Conservation (phyloP, 2,329 filamentous ascomycete species). For the Penicillium sp. region DNA sequence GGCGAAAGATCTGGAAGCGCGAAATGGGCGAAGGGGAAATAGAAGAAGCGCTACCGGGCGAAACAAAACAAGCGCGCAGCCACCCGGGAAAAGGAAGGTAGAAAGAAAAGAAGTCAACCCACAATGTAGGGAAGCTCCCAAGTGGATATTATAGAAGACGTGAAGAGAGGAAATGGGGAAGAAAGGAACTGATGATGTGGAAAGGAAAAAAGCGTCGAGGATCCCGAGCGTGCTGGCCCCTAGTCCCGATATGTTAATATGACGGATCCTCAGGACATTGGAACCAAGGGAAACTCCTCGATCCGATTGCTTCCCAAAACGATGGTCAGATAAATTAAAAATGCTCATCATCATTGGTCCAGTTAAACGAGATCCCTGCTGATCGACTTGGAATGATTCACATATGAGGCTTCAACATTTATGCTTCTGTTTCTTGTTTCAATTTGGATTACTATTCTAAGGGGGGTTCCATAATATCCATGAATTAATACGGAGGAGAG, state of each 20-base stretch:
- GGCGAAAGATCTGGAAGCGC: slow-evolving; percentile 17
- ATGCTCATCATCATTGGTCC: not conserved
- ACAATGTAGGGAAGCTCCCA: not conserved
- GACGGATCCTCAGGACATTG: slow-evolving; percentile 36
- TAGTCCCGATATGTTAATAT: slow-evolving; percentile 45
- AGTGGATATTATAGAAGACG: slow-evolving; percentile 1
- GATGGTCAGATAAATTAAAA: not conserved
- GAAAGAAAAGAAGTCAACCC: slow-evolving; percentile 1
- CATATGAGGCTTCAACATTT: not conserved
- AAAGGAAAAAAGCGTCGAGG: slow-evolving; percentile 29
- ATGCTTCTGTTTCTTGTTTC: not conserved
- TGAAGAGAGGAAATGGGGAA: slow-evolving; percentile 14
- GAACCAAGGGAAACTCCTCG: slow-evolving; percentile 25
- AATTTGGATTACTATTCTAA: not conserved
- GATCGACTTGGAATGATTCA: not conserved
- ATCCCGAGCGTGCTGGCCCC: slow-evolving; percentile 36
- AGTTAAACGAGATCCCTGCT: not conserved
- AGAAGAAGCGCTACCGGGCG: slow-evolving; percentile 18
- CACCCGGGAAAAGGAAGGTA: slow-evolving; percentile 18
- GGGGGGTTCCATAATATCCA: not conserved
- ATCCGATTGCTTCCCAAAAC: slow-evolving; percentile 7
- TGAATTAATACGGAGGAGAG: not conserved
- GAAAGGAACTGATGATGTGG: slow-evolving; percentile 15
- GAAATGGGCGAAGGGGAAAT: slow-evolving; percentile 13
- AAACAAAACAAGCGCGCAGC: slow-evolving; percentile 33